A percentile compares a stretch with the other conserved stretches of the same genome.
Conservation (phyloP, 306 rosid species). For the Inga leiocalycina region DNA sequence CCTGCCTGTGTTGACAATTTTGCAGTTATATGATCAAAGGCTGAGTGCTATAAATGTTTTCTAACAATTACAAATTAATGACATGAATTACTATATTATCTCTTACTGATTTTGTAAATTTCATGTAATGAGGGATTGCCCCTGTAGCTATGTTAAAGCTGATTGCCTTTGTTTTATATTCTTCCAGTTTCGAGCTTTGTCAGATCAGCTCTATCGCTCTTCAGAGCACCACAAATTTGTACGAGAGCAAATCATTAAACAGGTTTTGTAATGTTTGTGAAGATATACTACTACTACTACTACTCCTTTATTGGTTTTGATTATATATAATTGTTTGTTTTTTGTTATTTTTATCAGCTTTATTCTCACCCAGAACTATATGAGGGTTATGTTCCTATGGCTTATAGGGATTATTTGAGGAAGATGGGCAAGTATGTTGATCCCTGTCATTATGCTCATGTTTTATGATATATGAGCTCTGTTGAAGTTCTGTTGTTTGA, state of each 20-base stretch:
- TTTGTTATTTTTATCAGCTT: constrained; percentile 55
- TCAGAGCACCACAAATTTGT: constrained; percentile 78
- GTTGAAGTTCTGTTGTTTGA: constrained; percentile 20
- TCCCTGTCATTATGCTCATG: constrained; percentile 15
- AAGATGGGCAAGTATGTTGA: constrained; percentile 77
- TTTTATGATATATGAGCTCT: constrained; percentile 8
- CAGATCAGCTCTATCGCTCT: constrained; percentile 95
- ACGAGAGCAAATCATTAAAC: constrained; percentile 75
- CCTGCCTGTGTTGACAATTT: constrained; percentile 26
- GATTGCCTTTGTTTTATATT: constrained; percentile 36
- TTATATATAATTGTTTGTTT: constrained; percentile 19
- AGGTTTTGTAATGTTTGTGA: constrained; percentile 56
- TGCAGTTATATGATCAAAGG: not conserved
- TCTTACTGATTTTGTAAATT: not conserved
- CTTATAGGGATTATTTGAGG: constrained; percentile 76
- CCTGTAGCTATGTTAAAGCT: constrained; percentile 4
- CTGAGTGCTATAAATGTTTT: constrained; percentile 1
- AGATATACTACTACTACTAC: not conserved
- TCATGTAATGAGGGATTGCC: not conserved
- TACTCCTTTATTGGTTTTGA: constrained; percentile 14
- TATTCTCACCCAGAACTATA: constrained; percentile 56
- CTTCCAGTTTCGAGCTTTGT: constrained; percentile 89
- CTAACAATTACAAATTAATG: constrained; percentile 14
- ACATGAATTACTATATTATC: not conserved
- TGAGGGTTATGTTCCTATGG: constrained; percentile 85